These are phyloP conservation scores for Davidsoniella eucalypti DNA, from an alignment of 2,329 filamentous ascomycete species.

Conservation along the genomic window DNA sequence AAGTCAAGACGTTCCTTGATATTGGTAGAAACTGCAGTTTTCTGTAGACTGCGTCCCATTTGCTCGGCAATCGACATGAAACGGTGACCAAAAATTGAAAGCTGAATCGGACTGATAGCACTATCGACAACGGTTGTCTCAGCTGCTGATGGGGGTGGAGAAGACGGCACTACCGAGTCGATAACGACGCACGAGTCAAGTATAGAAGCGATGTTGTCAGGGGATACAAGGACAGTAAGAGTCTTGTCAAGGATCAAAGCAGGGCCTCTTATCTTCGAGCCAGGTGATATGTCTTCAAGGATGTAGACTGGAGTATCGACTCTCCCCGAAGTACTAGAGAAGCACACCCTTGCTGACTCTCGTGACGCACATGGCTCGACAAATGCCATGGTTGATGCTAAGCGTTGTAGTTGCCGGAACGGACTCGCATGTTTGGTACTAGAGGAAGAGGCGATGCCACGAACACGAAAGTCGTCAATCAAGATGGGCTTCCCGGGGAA, in stretches of 20 bases:
- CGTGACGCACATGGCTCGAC: conserved; percentile 38
- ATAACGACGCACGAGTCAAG: conserved; percentile 81
- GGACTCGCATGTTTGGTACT: conserved; percentile 52
- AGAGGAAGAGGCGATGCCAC: conserved; percentile 49
- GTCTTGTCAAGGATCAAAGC: conserved; percentile 77
- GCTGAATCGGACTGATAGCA: conserved; percentile 50
- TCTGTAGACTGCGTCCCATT: conserved; percentile 66
- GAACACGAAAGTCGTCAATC: conserved; percentile 73
- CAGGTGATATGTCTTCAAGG: conserved; percentile 54
- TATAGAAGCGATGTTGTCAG: conserved; percentile 57
- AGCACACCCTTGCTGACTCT: conserved; percentile 56
- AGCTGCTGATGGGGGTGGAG: neutral
- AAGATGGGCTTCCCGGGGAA: conserved; percentile 73
- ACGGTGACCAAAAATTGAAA: conserved; percentile 65
- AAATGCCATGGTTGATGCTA: neutral
- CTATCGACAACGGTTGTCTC: neutral
- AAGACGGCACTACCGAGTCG: conserved; percentile 27
- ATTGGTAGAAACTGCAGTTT: conserved; percentile 66
- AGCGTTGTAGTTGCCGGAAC: conserved; percentile 59
- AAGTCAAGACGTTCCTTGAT: conserved; percentile 73
- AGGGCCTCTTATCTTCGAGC: conserved; percentile 59
- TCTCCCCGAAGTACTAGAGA: conserved; percentile 43
- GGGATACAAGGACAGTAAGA: conserved; percentile 83
- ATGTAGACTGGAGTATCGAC: conserved; percentile 69
- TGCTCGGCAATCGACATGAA: conserved; percentile 81